Percentiles rank a stretch among this genome's conserved stretches.
These are phyloP conservation scores for Globisporangium barbulae DNA, from an alignment of 352 stramenopile species.

Conservation along the genomic window DNA sequence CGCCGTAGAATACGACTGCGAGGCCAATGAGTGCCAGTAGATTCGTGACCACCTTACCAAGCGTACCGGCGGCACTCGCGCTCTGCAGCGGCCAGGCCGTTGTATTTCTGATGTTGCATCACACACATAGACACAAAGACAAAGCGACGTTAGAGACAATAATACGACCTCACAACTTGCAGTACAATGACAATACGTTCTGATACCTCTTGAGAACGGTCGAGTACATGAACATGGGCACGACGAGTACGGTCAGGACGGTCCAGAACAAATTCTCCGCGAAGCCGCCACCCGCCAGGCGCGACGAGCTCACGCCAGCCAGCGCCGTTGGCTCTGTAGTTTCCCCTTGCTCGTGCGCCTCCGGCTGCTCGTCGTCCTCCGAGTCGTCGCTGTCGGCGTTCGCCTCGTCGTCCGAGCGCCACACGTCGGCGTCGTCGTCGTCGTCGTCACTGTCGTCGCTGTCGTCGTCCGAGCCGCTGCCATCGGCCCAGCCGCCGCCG, in stretches of 20 bases:
- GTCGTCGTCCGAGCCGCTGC: constrained; percentile 29
- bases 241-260: constrained; percentile 29
- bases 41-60: constrained; percentile 41
- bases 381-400: constrained; percentile 16
- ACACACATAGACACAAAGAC: neutral
- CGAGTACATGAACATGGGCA: constrained; percentile 48
- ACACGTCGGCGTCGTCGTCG: constrained; percentile 22
- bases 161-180: neutral
- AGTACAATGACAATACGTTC: neutral
- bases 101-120: constrained; percentile 12
- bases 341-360: constrained; percentile 18
- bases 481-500: constrained; percentile 31
- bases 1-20: constrained; percentile 23
- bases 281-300: constrained; percentile 29
- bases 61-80: constrained; percentile 15
- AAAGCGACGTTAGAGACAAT: neutral
- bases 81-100: constrained; percentile 41
- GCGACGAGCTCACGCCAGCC: constrained; percentile 18
- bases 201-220: constrained; percentile 21
- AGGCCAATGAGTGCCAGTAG: constrained; percentile 24
- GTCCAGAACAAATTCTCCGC: constrained; percentile 65
- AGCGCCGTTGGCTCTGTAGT: constrained; percentile 4
- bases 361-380: constrained; percentile 8
- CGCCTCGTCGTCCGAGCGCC: constrained; percentile 18
- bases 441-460: constrained; percentile 34